Conservation (phyloP, 495 filamentous ascomycete species). For the Saxispiralis lemnorum region DNA sequence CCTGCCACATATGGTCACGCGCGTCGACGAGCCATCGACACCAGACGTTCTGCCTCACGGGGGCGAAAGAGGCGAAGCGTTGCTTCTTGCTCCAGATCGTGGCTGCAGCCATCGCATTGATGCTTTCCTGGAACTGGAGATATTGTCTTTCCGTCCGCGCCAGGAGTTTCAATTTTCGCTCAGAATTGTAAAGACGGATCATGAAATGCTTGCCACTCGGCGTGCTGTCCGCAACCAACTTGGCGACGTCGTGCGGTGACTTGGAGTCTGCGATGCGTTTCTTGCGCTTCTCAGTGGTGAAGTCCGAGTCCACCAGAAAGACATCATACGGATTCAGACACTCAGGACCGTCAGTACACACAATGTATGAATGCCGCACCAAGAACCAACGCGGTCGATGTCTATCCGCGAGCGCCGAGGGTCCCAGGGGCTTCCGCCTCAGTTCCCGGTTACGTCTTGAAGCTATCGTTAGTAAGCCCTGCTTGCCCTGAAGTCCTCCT, state of each 20-base stretch:
- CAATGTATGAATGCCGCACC: slow-evolving; percentile 91
- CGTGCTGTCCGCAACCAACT: slow-evolving; percentile 44
- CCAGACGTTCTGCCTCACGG: slow-evolving; percentile 67
- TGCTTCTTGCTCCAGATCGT: slow-evolving; percentile 70
- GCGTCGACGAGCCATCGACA: slow-evolving; percentile 96
- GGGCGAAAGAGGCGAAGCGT: slow-evolving; percentile 85
- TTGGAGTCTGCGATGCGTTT: slow-evolving; percentile 41
- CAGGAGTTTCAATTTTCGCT: slow-evolving; percentile 76
- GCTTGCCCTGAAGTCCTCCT: slow-evolving; percentile 93
- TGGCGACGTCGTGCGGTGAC: slow-evolving; percentile 18
- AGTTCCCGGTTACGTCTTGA: slow-evolving; percentile 4
- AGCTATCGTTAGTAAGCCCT: slow-evolving; percentile 52
- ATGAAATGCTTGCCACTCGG: slow-evolving; percentile 66
- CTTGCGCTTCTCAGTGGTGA: slow-evolving; percentile 55
- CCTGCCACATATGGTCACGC: slow-evolving; percentile 98
- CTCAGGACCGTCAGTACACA: slow-evolving; percentile 92
- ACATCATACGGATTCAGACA: slow-evolving; percentile 99
- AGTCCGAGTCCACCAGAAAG: slow-evolving; percentile 77
- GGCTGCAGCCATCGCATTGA: slow-evolving; percentile 60
- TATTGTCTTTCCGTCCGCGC: slow-evolving; percentile 80
- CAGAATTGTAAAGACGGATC: slow-evolving; percentile 66
- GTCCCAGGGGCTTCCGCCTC: slow-evolving; percentile 17
- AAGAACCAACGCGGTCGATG: slow-evolving; percentile 94
- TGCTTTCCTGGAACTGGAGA: slow-evolving; percentile 83
- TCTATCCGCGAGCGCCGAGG: slow-evolving; percentile 53